Percentiles rank a stretch among this genome's conserved stretches.
Evolutionary conservation across 306 rosid genomes (phyloP).

Genomic region (Castanopsis chinensis): DNA sequence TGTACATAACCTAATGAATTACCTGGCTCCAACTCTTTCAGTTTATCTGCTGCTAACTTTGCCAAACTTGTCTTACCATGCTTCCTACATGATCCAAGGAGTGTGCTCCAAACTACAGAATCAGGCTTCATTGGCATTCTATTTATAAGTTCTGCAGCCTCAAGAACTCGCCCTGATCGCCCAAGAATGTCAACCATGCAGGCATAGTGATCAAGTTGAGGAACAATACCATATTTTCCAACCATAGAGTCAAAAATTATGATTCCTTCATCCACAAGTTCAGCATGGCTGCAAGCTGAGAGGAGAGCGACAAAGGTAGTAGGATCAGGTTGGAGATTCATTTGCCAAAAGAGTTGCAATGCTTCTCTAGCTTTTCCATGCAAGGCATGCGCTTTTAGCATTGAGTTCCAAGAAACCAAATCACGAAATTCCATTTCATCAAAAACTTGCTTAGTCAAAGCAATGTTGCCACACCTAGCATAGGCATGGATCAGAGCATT

Average conservation of each 20-base stretch:
- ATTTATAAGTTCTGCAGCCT: conserved; percentile 61
- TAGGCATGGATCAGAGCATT: conserved; percentile 89
- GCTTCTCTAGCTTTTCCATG: conserved; percentile 77
- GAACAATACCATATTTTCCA: conserved; percentile 43
- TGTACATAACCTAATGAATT: conserved; percentile 73
- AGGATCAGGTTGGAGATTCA: conserved; percentile 61
- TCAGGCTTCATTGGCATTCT: conserved; percentile 86
- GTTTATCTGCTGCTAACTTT: conserved; percentile 64
- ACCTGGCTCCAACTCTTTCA: conserved; percentile 60
- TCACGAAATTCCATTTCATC: conserved; percentile 45
- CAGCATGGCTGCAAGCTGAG: conserved; percentile 87
- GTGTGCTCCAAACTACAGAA: conserved; percentile 86
- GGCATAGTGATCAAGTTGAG: conserved; percentile 76
- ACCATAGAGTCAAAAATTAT: conserved; percentile 52
- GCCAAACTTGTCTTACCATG: conserved; percentile 68
- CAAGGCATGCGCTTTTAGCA: conserved; percentile 78
- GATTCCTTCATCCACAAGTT: conserved; percentile 67
- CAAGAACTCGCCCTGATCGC: conserved; percentile 63
- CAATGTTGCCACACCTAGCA: conserved; percentile 74
- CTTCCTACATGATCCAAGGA: conserved; percentile 88
- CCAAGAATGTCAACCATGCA: conserved; percentile 93
- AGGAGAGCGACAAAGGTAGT: conserved; percentile 82
- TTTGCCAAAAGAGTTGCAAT: conserved; percentile 50
- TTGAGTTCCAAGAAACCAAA: conserved; percentile 88
- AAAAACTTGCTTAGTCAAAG: conserved; percentile 62